Base-by-base conservation (phyloP, 345 rosid species). In the Eucalyptus virginea region DNA sequence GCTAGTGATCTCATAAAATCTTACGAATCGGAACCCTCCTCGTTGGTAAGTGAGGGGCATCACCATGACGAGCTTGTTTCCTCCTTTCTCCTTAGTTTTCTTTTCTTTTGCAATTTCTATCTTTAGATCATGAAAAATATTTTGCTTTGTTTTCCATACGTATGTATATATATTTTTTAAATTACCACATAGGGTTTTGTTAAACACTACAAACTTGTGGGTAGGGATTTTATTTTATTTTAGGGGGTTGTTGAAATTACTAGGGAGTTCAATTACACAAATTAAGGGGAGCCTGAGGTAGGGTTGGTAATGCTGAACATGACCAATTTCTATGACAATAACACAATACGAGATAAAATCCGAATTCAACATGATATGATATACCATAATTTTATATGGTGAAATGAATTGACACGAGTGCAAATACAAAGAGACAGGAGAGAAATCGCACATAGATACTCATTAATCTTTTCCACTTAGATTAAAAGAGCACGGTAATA, bases 1-100 rank as follows among this genome's bases (percentile, higher is more conserved):
- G 0, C 0, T 8, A 19, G 2, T 52, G 2, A 8, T 19, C 1
- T 2, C 0, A 52, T 52, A 8, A 19, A 52, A 52, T 19, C 0
- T 52, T 0, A 52, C 0, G 0, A 1, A 52, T 3, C 0, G 2
- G 0, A 19, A 8, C 4, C 56, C 24, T 52, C 10, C 0, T 52
- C 1, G 1, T 52, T 52, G 2, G 0, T 52, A 1, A 19, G 24
- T 8, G 24, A 52, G 24, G 10, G 10, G 58, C 58, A 8, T 8
- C 10, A 52, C 0, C 5, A 2, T 52, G 58, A 2, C 2, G 10
- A 52, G 62, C 9, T 62, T 30, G 69, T 30, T 62, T 30, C 72
- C 34, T 62, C 19, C 19, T 2, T 62, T 62, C 18, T n/a, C 72
- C 1, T n/a, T 65, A 65, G 34, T n/a, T 15, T 65, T 65, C 3